A percentile compares a stretch with the other conserved stretches of the same genome.
phyloP scores from a whole-genome alignment of 805 yeast species.

The Soucietia sequanensis region DNA sequence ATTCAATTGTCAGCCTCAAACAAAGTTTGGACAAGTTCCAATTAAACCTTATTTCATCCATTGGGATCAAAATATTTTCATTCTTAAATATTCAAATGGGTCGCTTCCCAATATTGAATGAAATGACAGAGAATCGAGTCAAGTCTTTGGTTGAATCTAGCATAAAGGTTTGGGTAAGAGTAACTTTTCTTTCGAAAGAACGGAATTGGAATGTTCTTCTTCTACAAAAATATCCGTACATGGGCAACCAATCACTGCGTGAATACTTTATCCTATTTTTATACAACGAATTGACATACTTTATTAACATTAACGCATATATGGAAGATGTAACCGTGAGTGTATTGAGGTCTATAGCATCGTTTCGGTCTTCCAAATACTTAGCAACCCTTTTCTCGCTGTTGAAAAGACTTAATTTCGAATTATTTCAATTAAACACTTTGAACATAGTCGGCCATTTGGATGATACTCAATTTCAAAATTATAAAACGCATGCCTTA shows the following conservation, averaged over 20 bases:
- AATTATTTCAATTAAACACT: conserved; percentile 17
- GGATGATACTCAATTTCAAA: conserved; percentile 16
- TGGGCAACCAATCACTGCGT: conserved; percentile 39
- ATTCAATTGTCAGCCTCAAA: not conserved
- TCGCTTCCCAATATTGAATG: conserved; percentile 27
- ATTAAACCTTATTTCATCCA: not conserved
- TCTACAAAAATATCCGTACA: conserved; percentile 37
- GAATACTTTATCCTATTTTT: conserved; percentile 29
- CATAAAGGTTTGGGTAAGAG: conserved; percentile 30
- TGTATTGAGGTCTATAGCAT: conserved; percentile 23
- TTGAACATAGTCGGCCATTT: conserved; percentile 15
- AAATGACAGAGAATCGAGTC: conserved; percentile 18
- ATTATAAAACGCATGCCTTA: conserved; percentile 17
- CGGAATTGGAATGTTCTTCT: conserved; percentile 36
- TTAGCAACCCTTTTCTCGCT: conserved; percentile 18
- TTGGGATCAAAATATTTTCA: conserved; percentile 6
- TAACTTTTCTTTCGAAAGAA: conserved; percentile 12
- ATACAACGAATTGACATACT: conserved; percentile 22
- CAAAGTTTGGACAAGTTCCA: not conserved
- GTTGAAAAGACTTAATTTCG: conserved; percentile 14
- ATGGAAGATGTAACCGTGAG: conserved; percentile 20
- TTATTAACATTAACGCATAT: conserved; percentile 17
- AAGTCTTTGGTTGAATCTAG: conserved; percentile 23
- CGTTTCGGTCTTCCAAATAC: conserved; percentile 25
- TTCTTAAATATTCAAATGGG: conserved; percentile 33